These are phyloP conservation scores for Aegle marmelos DNA, from an alignment of 345 rosid genomes.

Conservation along the genomic window DNA sequence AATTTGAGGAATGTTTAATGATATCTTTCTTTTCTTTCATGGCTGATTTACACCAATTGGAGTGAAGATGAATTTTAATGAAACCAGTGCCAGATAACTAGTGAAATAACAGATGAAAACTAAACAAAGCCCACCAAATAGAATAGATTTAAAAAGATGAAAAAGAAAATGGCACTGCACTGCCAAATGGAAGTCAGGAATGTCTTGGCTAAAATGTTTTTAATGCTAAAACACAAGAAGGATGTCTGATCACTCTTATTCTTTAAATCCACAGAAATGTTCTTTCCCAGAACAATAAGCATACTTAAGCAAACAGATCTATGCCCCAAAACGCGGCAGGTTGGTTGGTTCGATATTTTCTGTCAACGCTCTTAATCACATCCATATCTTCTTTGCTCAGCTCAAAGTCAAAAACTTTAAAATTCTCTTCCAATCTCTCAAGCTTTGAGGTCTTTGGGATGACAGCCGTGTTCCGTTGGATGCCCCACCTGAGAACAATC, in stretches of 20 bases:
- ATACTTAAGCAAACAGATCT: constrained; percentile 60
- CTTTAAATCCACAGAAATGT: not conserved
- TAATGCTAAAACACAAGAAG: not conserved
- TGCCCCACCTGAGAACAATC: constrained; percentile 74
- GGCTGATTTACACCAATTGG: not conserved
- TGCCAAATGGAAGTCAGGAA: not conserved
- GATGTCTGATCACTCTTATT: not conserved
- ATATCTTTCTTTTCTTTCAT: too few relatives aligned
- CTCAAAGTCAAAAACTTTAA: constrained; percentile 59
- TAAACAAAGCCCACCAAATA: not conserved
- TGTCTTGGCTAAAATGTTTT: not conserved
- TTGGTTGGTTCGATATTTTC: constrained; percentile 61
- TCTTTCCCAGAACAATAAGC: not conserved
- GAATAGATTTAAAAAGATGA: not conserved
- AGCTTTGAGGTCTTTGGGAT: constrained; percentile 75
- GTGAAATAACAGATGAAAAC: not conserved
- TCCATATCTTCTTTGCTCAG: constrained; percentile 75
- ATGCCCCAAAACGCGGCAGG: constrained; percentile 87
- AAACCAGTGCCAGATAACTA: not conserved
- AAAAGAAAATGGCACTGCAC: not conserved
- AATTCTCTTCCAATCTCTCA: constrained; percentile 66
- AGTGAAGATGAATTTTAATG: not conserved
- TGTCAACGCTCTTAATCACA: constrained; percentile 49
- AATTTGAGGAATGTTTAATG: too few relatives aligned
- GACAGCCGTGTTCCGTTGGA: constrained; percentile 68